Percentiles rank a stretch among this genome's conserved stretches.
Evolutionary conservation across 129 eudicot genomes (phyloP).

Genomic region (Pseudognaphalium luteoalbum): DNA sequence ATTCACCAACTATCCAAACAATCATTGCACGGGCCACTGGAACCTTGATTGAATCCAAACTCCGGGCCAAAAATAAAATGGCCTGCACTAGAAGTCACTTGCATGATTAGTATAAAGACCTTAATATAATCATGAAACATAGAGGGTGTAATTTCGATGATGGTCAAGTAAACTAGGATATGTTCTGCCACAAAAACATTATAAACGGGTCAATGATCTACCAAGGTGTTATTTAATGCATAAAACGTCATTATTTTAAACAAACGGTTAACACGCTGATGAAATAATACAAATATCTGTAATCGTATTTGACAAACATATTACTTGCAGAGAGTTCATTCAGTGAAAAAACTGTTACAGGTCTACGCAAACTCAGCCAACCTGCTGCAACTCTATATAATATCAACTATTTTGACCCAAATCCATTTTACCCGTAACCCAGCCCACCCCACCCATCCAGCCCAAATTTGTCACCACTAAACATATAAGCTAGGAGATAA

Average conservation of each 20-base stretch:
- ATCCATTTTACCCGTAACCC: too few relatives aligned
- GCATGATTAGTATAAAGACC: slow-evolving; percentile 7
- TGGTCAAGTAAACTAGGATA: not conserved
- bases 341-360: too few relatives aligned
- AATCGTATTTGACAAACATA: too few relatives aligned
- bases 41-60: slow-evolving; percentile 70
- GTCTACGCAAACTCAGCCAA: too few relatives aligned
- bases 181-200: not conserved
- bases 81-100: slow-evolving; percentile 51
- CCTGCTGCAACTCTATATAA: too few relatives aligned
- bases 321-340: too few relatives aligned
- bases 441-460: too few relatives aligned
- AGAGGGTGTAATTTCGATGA: not conserved
- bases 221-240: not conserved
- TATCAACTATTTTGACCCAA: too few relatives aligned
- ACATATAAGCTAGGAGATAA: slow-evolving; percentile 3
- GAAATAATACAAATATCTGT: too few relatives aligned
- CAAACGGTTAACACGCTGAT: not conserved
- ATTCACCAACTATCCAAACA: slow-evolving; percentile 86
- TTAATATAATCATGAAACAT: slow-evolving; percentile 9
- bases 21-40: slow-evolving; percentile 85
- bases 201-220: not conserved
- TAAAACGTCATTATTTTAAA: too few relatives aligned
- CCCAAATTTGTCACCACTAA: not conserved
- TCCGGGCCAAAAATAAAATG: slow-evolving; percentile 66